Evolutionary conservation across 1,284 basidiomycete species (phyloP), one percentile per base, ranked within the genome.

Genomic region (Melampsora abietis-canadensis): DNA sequence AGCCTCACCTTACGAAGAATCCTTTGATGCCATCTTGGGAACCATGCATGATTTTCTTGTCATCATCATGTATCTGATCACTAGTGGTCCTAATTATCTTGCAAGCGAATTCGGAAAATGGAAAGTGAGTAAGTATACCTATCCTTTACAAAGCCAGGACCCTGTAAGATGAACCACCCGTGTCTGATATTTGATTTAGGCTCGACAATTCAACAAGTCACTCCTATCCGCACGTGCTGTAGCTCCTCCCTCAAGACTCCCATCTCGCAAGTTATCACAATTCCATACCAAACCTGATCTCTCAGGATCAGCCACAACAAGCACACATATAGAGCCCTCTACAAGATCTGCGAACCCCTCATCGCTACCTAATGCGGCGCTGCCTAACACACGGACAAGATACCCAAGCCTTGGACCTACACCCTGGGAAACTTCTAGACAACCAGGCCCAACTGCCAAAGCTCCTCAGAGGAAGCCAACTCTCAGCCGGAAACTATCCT

Each of bases 181-280:
- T 44, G 37, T 37, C 54, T 59, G 24, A 59, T 54, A 3, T 4
- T 15, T 24, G 12, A 19, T 21, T 10, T 46, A 73, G 70, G 70
- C 70, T 46, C 48, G 70, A 21, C 70, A 73, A 40, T 73, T 73
- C 54, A 73, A 73, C 40, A 73, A 73, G 47, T 73, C 70, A 27
- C 51, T 73, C 4, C 44, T 73, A 64, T 64, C 63, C 40, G 15
- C 70, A 24, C 31, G 17, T 19, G 34, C 63, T 21, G 24, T 21
- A 19, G 31, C 59, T 60, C 59, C 59, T 34, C 60, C 68, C 30
- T 64, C 47, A 27, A 21, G 37, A 60, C 40, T 66, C 4, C 63
- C 70, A 12, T 48, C 51, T 30, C 64, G 51, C 31, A 54, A 65
- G 15, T 31, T 19, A 64, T 51, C 51, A 10, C 46, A n/a, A n/a